These are phyloP conservation scores for Nicotiana attenuata DNA, from an alignment of 257 asterid genomes.

Conservation along the genomic window DNA sequence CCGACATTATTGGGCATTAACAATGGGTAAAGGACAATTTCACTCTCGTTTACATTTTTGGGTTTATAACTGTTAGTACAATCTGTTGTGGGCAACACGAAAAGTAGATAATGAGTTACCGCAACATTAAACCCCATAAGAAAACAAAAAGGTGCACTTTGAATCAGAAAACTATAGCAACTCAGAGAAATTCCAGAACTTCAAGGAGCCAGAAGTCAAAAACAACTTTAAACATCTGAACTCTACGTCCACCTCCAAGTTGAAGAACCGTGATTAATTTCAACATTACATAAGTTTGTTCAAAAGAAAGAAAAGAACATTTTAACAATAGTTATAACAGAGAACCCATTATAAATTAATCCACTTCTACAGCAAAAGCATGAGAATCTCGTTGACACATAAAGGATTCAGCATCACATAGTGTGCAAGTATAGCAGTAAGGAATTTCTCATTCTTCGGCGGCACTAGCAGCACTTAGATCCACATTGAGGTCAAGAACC, in stretches of 20 bases:
- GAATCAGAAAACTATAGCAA: not conserved
- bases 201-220: not conserved
- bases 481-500: constrained; percentile 45
- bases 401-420: not conserved
- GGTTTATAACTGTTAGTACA: not conserved
- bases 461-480: constrained; percentile 43
- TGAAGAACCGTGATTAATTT: not conserved
- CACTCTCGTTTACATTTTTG: not conserved
- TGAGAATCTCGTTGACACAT: not conserved
- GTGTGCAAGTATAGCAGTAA: not conserved
- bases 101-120: not conserved
- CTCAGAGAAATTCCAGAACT: not conserved
- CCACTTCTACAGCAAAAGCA: not conserved
- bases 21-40: not conserved
- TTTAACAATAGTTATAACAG: not conserved
- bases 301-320: not conserved
- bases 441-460: constrained; percentile 39
- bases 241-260: not conserved
- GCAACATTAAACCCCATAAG: not conserved
- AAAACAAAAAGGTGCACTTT: no score
- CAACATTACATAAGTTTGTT: not conserved
- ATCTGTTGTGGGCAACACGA: not conserved
- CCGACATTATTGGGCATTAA: not conserved
- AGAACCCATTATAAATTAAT: not conserved
- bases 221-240: not conserved